Conservation (phyloP, 352 stramenopile species). For the Aphanomyces invadans region DNA sequence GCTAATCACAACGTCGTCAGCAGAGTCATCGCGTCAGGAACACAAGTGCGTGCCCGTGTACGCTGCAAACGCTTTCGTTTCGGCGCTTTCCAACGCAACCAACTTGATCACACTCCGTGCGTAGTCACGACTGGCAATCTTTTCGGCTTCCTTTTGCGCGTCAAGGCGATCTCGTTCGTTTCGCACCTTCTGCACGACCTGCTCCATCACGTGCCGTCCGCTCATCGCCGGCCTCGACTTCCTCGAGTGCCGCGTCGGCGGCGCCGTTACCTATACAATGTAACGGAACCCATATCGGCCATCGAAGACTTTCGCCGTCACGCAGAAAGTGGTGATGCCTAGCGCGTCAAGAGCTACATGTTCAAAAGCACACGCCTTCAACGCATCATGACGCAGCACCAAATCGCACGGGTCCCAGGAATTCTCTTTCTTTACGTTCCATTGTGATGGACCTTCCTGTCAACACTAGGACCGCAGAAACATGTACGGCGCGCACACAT, state of each 20-base stretch:
- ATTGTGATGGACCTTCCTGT: too few species aligned
- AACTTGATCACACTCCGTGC: slow-evolving; percentile 10
- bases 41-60: too few species aligned
- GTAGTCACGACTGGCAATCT: background rate
- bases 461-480: background rate
- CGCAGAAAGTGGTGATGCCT: too few species aligned
- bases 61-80: background rate
- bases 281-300: background rate
- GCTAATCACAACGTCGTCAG: too few species aligned
- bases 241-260: background rate
- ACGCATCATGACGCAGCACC: too few species aligned
- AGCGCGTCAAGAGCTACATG: too few species aligned
- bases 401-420: too few species aligned
- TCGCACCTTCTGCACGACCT: background rate
- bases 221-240: too few species aligned
- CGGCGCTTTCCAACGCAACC: background rate
- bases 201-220: background rate
- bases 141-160: background rate
- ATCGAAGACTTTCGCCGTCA: too few species aligned
- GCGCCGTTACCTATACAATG: background rate
- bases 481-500: slow-evolving; percentile 29
- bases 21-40: too few species aligned
- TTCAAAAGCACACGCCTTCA: too few species aligned
- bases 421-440: too few species aligned
- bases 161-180: background rate